Evolutionary conservation across 2,329 filamentous ascomycete genomes (phyloP).

Genomic region (Trichoderma sp.): DNA sequence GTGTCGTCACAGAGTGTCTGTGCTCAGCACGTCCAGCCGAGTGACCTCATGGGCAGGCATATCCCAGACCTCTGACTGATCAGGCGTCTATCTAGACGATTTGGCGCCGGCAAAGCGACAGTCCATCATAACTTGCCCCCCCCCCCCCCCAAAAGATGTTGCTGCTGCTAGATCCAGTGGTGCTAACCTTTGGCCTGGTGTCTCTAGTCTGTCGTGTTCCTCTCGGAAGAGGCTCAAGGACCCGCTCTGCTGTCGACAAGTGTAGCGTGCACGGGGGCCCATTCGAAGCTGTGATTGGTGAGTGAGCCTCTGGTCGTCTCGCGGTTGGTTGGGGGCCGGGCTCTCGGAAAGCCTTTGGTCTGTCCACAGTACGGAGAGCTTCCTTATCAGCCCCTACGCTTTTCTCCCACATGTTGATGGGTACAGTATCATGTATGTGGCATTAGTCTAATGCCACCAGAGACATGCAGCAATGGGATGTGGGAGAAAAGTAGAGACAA

Average conservation of each 20-base stretch:
- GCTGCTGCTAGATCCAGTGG: not conserved
- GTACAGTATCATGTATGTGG: not conserved
- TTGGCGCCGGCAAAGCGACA: slow-evolving; percentile 5
- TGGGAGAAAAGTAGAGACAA: not conserved
- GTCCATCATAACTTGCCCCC: too few relatives aligned
- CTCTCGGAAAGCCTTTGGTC: slow-evolving; percentile 8
- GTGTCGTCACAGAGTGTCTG: not conserved
- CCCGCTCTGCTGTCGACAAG: slow-evolving; percentile 36
- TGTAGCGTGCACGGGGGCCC: slow-evolving; percentile 37
- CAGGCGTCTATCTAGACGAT: slow-evolving; percentile 3
- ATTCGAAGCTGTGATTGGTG: slow-evolving; percentile 38
- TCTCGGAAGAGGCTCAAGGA: slow-evolving; percentile 23
- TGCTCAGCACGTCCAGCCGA: not conserved
- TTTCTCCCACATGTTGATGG: not conserved
- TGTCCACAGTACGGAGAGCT: not conserved
- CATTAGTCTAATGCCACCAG: not conserved
- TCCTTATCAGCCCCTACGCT: not conserved
- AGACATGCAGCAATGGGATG: not conserved
- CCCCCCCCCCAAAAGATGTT: not conserved
- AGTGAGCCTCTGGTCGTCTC: slow-evolving; percentile 11
- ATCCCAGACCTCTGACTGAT: not conserved
- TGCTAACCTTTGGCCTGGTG: not conserved
- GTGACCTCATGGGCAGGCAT: slow-evolving; percentile 1
- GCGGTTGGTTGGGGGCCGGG: slow-evolving; percentile 13
- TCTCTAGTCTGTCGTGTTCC: not conserved